A percentile compares a stretch with the other conserved stretches of the same genome.
These are phyloP conservation scores for Wickerhamiella qilinensis DNA, from an alignment of 805 yeast species.

Conservation along the genomic window DNA sequence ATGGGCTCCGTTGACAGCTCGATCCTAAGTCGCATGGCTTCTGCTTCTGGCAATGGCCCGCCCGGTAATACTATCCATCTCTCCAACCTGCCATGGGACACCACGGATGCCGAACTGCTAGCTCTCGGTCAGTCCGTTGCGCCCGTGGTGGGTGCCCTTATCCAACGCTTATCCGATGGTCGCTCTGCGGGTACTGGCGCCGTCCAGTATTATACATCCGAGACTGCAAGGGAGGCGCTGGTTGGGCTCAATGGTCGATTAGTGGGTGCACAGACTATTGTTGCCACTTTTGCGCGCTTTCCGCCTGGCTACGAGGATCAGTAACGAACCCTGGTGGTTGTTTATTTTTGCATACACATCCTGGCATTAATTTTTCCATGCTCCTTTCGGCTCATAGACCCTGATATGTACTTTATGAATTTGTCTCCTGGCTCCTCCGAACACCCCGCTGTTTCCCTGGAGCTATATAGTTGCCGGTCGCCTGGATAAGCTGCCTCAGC, in stretches of 20 bases:
- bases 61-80: slow-evolving; percentile 50
- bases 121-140: slow-evolving; percentile 82
- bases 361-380: too few species aligned
- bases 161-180: slow-evolving; percentile 45
- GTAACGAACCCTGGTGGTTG: too few species aligned
- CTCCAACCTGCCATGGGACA: slow-evolving; percentile 72
- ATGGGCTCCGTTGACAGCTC: slow-evolving; percentile 1
- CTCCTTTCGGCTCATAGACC: too few species aligned
- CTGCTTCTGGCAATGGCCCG: slow-evolving; percentile 35
- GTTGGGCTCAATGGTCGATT: slow-evolving; percentile 59
- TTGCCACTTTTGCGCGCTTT: slow-evolving; percentile 47
- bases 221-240: slow-evolving; percentile 60
- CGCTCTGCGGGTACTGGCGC: slow-evolving; percentile 76
- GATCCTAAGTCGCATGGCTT: slow-evolving; percentile 4
- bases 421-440: too few species aligned
- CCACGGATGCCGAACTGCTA: slow-evolving; percentile 67
- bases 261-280: slow-evolving; percentile 68
- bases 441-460: too few species aligned
- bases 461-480: too few species aligned
- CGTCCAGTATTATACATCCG: slow-evolving; percentile 51
- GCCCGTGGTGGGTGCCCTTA: slow-evolving; percentile 55
- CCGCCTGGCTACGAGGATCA: slow-evolving; percentile 2
- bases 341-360: too few species aligned
- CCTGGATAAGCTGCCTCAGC: too few species aligned
- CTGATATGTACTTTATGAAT: too few species aligned